These are phyloP conservation scores for Daldinia vernicosa DNA, from an alignment of 495 filamentous ascomycete genomes.

Conservation along the genomic window DNA sequence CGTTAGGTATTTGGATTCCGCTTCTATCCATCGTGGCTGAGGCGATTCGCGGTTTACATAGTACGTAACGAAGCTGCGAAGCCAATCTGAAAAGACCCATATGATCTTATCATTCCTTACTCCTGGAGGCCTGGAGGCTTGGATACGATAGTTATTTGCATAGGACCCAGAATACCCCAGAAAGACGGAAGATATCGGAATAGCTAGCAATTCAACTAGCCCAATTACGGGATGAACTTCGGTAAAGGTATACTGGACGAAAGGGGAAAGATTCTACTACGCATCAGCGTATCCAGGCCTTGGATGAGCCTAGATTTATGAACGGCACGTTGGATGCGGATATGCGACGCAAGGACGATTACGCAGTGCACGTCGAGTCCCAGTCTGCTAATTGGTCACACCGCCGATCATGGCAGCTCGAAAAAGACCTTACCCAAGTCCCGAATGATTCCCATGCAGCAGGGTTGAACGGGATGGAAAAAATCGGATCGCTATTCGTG, in stretches of 20 bases:
- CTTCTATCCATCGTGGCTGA: conserved; percentile 30
- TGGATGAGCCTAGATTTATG: conserved; percentile 14
- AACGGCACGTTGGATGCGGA: conserved; percentile 34
- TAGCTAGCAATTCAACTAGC: conserved; percentile 19
- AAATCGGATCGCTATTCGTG: conserved; percentile 31
- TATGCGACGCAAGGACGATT: conserved; percentile 43
- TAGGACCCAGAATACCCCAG: conserved; percentile 15
- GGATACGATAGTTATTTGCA: conserved; percentile 13
- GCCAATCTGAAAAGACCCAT: conserved; percentile 7
- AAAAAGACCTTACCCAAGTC: conserved; percentile 43
- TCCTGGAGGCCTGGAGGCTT: neutral
- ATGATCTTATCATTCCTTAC: conserved; percentile 24
- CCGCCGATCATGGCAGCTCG: conserved; percentile 36
- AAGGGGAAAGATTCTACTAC: conserved; percentile 10
- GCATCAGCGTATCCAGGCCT: conserved; percentile 3
- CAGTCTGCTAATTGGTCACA: conserved; percentile 20
- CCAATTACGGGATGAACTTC: conserved; percentile 45
- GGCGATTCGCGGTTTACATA: conserved; percentile 31
- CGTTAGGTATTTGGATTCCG: conserved; percentile 13
- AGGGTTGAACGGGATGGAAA: conserved; percentile 36
- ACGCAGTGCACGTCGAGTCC: conserved; percentile 34
- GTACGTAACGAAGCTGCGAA: no score
- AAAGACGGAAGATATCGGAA: conserved; percentile 37
- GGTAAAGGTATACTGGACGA: conserved; percentile 29
- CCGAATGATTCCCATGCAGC: conserved; percentile 41